Base-by-base conservation (phyloP, 768 basidiomycete species). In the Podaxis sp. region DNA sequence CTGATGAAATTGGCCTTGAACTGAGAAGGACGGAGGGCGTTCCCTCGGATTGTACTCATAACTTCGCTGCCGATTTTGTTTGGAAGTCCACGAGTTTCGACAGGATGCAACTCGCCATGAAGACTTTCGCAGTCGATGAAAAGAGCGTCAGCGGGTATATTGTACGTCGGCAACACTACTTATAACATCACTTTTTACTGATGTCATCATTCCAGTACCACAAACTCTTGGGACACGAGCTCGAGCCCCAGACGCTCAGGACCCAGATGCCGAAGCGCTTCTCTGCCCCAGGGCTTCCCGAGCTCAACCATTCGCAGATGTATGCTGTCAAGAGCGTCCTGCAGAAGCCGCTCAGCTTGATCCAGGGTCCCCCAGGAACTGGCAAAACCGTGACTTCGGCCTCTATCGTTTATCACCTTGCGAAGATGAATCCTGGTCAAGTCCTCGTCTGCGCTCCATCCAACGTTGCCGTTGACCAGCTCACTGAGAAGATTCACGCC, bases 41-140 rank as follows among this genome's bases (percentile, higher is more conserved):
- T 6, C 97, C 97, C 4, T 86, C 89, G 17, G 96, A 98, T 36
- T 86, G 94, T 75, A 94, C 94, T 0, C 94, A 96, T 71, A 93
- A 93, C 68, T 98, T 97, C 70, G 89, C 93, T 0, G 97, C 90
- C n/a, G 97, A 99, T 74, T 99, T 98, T 70, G 96, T 99, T 4
- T 99, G 97, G 97, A 99, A 99, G 76, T 96, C 95, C 4, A 99
- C 97, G 1, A 98, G 96, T 74, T 99, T 99, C 70, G 97, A 99
- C 74, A 84, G 97, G 54, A 99, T 99, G 97, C 97, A 99, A 72
- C 83, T 94, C 37, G 96, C 97, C 0, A 98, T 99, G 96, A 98
- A 98, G 83, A 98, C 96, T 0, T 99, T 99, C 72, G 97, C 97
- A 7, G 91, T 99, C 17, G 97, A 99, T 68, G 97, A 99, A 76